Conservation (phyloP, 2,329 filamentous ascomycete species). For the Colletotrichum endophyticum region DNA sequence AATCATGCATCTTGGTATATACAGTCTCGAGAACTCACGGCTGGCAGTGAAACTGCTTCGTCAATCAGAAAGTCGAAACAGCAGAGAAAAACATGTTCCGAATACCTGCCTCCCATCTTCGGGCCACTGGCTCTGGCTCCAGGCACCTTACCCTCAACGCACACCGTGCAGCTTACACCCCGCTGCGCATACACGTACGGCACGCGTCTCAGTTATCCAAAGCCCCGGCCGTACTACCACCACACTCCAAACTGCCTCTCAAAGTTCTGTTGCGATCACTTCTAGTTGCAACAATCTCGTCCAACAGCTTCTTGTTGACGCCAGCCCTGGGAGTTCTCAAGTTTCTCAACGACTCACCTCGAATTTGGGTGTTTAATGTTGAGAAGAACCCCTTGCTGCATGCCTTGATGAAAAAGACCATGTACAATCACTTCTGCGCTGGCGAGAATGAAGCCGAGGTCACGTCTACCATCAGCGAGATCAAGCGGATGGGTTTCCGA, state of each 20-base stretch:
- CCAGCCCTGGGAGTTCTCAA: background rate
- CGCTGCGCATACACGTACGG: background rate
- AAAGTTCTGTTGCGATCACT: background rate
- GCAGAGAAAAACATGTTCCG: background rate
- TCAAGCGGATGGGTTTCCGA: conserved; percentile 78
- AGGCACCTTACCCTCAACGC: background rate
- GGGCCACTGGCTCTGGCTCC: background rate
- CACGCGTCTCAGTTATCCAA: background rate
- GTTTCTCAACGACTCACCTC: background rate
- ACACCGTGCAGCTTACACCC: background rate
- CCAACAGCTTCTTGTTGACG: background rate
- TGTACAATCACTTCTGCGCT: conserved; percentile 91
- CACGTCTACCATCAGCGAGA: conserved; percentile 61
- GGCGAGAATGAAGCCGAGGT: conserved; percentile 77
- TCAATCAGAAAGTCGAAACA: background rate
- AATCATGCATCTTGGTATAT: background rate
- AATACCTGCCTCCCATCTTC: background rate
- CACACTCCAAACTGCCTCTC: background rate
- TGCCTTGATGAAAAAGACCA: conserved; percentile 76
- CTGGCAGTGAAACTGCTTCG: background rate
- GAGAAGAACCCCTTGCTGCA: conserved; percentile 77
- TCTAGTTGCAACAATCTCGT: background rate
- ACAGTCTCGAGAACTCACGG: background rate
- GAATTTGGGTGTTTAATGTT: conserved; percentile 57
- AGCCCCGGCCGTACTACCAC: background rate